phyloP scores from a whole-genome alignment of 2,329 filamentous ascomycete species.

The Pseudophaeomoniella oleicola region DNA sequence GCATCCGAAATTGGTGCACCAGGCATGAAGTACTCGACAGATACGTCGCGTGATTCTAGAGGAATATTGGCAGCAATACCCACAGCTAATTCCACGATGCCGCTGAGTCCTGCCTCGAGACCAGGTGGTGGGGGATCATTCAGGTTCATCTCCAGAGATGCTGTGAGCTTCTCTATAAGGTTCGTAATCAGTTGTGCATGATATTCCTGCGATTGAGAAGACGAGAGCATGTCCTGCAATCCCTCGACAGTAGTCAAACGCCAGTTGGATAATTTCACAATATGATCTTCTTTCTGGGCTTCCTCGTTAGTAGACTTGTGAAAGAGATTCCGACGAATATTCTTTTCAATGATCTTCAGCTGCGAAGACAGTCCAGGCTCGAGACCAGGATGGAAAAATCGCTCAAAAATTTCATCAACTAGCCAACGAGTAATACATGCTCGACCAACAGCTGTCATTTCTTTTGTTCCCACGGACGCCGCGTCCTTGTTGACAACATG shows the following conservation, averaged over 20 bases:
- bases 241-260: conserved; percentile 86
- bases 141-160: conserved; percentile 58
- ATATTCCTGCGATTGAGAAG: conserved; percentile 50
- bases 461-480: conserved; percentile 74
- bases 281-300: conserved; percentile 63
- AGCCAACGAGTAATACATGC: conserved; percentile 83
- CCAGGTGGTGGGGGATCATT: conserved; percentile 63
- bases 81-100: conserved; percentile 85
- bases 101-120: conserved; percentile 73
- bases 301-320: conserved; percentile 7
- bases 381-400: conserved; percentile 81
- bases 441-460: conserved; percentile 92
- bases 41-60: conserved; percentile 79
- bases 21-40: conserved; percentile 71
- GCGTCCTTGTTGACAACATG: conserved; percentile 73
- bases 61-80: conserved; percentile 76
- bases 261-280: conserved; percentile 82
- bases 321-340: conserved; percentile 48
- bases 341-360: conserved; percentile 75
- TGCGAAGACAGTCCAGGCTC: conserved; percentile 61
- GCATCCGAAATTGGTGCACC: conserved; percentile 54
- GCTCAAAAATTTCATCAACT: conserved; percentile 78
- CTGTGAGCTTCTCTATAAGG: conserved; percentile 53
- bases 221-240: conserved; percentile 55
- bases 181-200: conserved; percentile 54